Base-by-base conservation (phyloP, 1,284 basidiomycete species). In the Bondarzewia mesenterica region DNA sequence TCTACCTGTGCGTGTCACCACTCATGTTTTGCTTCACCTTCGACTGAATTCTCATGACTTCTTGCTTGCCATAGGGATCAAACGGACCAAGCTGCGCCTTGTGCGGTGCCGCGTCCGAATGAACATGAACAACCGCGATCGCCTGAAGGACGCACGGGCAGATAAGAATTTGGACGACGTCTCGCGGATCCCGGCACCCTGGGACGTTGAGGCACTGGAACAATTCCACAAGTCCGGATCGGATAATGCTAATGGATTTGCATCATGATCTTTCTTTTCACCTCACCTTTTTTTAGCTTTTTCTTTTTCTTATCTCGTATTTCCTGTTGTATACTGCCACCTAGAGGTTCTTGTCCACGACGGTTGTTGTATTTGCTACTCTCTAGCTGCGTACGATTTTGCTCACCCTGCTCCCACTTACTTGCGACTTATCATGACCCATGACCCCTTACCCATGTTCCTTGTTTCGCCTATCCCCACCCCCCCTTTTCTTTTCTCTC, bases 61-160 rank as follows among this genome's bases (percentile, higher is more conserved):
- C 2, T 18, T 7, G n/a, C 15, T 7, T 42, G 39, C 14, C 48
- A 10, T 51, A 87, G 85, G 86, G 86, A 88, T 89, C 64, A 86
- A 83, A 53, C 74, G 85, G 40, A 89, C 86, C n/a, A 89, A 88
- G 61, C 73, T 85, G 6, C 79, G 86, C 14, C 77, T 87, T 16
- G 70, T 85, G 23, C 74, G 85, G 27, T 88, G 85, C 62, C 76
- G 77, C 18, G 76, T 74, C 20, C 75, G 85, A 18, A 88, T 84
- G 85, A 66, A 63, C 36, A 87, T 87, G 83, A 80, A 71, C 44
- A 76, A 80, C 51, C 70, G 70, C 25, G 85, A 87, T 53, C 74
- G 85, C 5, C 60, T 87, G 49, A 77, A 75, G 45, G 85, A 88
- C 58, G 85, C 82, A 1, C 73, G 78, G 15, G 78, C 82, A 4